phyloP scores from a whole-genome alignment of 2,329 filamentous ascomycete genomes.

The Rhynchosporium secalis region DNA sequence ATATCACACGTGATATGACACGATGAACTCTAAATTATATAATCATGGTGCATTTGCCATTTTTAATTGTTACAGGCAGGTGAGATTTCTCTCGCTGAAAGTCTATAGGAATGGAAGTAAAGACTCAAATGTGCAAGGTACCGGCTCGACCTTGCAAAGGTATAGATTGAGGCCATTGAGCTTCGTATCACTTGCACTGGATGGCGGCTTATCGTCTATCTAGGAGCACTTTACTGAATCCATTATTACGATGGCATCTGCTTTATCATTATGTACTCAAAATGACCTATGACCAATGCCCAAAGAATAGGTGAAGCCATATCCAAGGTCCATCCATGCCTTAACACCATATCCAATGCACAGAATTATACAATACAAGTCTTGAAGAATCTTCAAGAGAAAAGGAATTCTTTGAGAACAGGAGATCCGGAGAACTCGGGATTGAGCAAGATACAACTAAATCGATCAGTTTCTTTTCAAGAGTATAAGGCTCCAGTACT shows the following conservation, averaged over 20 bases:
- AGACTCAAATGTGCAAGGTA: too few species aligned
- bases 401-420: conserved; percentile 83
- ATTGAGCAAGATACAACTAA: conserved; percentile 84
- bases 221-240: background rate
- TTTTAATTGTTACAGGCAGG: background rate
- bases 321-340: background rate
- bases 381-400: conserved; percentile 29
- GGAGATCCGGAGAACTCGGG: conserved; percentile 93
- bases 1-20: conserved; percentile 2
- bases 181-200: too few species aligned
- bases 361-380: conserved; percentile 1
- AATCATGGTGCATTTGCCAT: background rate
- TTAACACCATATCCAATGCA: conserved; percentile 18
- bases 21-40: background rate
- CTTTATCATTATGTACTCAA: conserved; percentile 11
- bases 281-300: conserved; percentile 9
- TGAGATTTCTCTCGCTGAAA: too few species aligned
- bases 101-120: too few species aligned
- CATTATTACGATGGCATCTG: background rate
- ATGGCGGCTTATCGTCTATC: too few species aligned
- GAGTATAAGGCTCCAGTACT: conserved; percentile 40
- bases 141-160: too few species aligned
- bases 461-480: conserved; percentile 20
- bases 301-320: conserved; percentile 7
- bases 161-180: too few species aligned